Evolutionary conservation across 345 rosid species (phyloP).

Genomic region (thale cress (Arabidopsis thaliana)): TAIR10.1 NC_003070.9:30307501-30308000

Average conservation of each 20-base stretch:
- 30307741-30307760: background rate
- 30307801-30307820: background rate
- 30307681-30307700: background rate
- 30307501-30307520: too few species aligned
- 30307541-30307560: background rate
- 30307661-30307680: background rate
- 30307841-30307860: conserved; percentile 1
- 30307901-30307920: background rate
- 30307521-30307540: too few species aligned
- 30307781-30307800: conserved; percentile 9
- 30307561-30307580: background rate
- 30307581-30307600: background rate
- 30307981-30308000: background rate
- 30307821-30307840: conserved; percentile 2
- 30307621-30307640: background rate
- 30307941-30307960: background rate
- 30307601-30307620: background rate
- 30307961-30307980: background rate
- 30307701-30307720: background rate
- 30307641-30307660: background rate
- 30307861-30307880: conserved; percentile 1
- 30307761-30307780: background rate
- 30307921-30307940: background rate
- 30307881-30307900: conserved; percentile 7
- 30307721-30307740: background rate